phyloP scores from a whole-genome alignment of 2,329 filamentous ascomycete species.

The Colletotrichum theobromicola region DNA sequence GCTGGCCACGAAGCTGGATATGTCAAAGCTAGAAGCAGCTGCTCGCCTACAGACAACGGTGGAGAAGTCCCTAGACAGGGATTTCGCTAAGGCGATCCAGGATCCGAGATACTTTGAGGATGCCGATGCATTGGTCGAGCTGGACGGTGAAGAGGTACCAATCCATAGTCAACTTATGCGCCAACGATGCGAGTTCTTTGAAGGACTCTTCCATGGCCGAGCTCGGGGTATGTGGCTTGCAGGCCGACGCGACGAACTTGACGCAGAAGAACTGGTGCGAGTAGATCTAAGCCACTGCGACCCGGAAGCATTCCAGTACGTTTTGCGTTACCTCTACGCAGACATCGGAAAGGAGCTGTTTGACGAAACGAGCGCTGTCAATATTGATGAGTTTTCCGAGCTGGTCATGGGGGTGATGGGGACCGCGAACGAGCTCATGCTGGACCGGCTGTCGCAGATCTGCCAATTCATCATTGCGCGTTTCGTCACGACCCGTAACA shows the following conservation, averaged over 20 bases:
- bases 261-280: constrained; percentile 52
- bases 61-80: constrained; percentile 66
- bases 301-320: constrained; percentile 74
- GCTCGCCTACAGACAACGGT: constrained; percentile 76
- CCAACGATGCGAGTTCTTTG: constrained; percentile 89
- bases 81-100: constrained; percentile 73
- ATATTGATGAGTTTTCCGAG: constrained; percentile 85
- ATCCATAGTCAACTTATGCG: constrained; percentile 83
- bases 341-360: constrained; percentile 85
- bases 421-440: constrained; percentile 92
- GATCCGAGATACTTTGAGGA: constrained; percentile 77
- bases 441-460: constrained; percentile 86
- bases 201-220: constrained; percentile 87
- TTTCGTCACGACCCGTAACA: constrained; percentile 86
- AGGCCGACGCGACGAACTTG: constrained; percentile 59
- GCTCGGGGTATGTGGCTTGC: constrained; percentile 85
- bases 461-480: constrained; percentile 85
- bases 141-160: constrained; percentile 73
- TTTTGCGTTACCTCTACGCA: constrained; percentile 82
- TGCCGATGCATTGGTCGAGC: constrained; percentile 79
- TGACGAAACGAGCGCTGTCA: constrained; percentile 71
- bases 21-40: constrained; percentile 76
- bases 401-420: constrained; percentile 90
- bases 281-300: constrained; percentile 87
- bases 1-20: constrained; percentile 72